phyloP scores from a whole-genome alignment of 2,329 filamentous ascomycete genomes.

The Ascocoryne sarcoides region DNA sequence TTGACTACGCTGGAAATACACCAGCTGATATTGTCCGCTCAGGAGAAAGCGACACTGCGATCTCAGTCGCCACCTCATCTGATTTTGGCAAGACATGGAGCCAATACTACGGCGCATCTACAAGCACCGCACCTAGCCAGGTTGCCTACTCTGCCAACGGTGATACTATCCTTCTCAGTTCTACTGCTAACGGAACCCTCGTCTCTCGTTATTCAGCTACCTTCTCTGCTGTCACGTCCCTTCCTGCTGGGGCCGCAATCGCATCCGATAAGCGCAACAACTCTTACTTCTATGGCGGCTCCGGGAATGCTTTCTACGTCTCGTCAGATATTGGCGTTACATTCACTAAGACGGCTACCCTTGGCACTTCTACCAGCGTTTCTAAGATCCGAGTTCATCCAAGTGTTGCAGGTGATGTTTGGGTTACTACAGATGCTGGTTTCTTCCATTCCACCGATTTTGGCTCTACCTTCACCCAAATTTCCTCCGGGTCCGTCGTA shows the following conservation, averaged over 20 bases:
- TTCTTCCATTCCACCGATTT: constrained; percentile 46
- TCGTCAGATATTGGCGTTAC: constrained; percentile 40
- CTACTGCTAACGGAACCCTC: constrained; percentile 6
- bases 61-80: constrained; percentile 12
- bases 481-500: constrained; percentile 1
- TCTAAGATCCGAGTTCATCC: constrained; percentile 42
- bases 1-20: constrained; percentile 23
- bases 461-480: constrained; percentile 21
- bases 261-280: constrained; percentile 40
- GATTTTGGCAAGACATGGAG: constrained; percentile 12
- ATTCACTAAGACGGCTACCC: constrained; percentile 30
- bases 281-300: constrained; percentile 14
- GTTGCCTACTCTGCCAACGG: constrained; percentile 14
- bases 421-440: constrained; percentile 45
- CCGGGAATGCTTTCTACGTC: constrained; percentile 34
- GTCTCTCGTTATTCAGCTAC: constrained; percentile 18
- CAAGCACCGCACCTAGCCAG: constrained; percentile 7
- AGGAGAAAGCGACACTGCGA: constrained; percentile 7
- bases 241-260: constrained; percentile 37
- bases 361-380: constrained; percentile 30
- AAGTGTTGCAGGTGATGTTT: constrained; percentile 49
- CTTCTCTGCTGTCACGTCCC: constrained; percentile 37
- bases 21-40: constrained; percentile 12
- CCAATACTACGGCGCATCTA: constrained; percentile 8
- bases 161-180: constrained; percentile 10